These are phyloP conservation scores for Lactarius akahatsu DNA, from an alignment of 768 basidiomycete species.

Conservation along the genomic window DNA sequence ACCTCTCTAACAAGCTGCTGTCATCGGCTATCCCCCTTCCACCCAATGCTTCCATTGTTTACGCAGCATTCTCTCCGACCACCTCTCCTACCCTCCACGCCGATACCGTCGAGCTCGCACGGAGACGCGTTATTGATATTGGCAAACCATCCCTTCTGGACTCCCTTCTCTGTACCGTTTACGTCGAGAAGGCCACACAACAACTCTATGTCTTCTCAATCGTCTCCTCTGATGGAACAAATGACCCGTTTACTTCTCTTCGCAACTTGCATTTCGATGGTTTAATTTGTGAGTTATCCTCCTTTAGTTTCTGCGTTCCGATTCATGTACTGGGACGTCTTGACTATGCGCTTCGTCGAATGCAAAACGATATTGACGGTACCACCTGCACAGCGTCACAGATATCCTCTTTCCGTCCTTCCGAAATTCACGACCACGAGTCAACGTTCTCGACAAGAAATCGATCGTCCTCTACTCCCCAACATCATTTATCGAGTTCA, in stretches of 20 bases:
- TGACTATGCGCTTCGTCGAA: background rate
- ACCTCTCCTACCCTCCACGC: conserved; percentile 33
- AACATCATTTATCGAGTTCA: conserved; percentile 28
- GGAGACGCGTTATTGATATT: conserved; percentile 47
- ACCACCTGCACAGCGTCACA: conserved; percentile 40
- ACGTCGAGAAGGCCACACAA: conserved; percentile 45
- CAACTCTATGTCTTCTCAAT: conserved; percentile 61
- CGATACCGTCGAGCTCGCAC: conserved; percentile 55
- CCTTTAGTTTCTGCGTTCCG: background rate
- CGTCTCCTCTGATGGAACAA: conserved; percentile 38
- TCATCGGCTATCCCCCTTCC: conserved; percentile 50
- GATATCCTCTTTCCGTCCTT: conserved; percentile 45
- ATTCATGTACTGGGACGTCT: background rate
- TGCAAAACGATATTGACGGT: conserved; percentile 12
- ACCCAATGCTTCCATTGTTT: conserved; percentile 43
- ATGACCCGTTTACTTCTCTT: conserved; percentile 38
- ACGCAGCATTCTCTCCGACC: conserved; percentile 44
- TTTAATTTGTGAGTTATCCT: conserved; percentile 48
- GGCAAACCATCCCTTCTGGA: conserved; percentile 45
- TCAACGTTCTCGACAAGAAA: conserved; percentile 39
- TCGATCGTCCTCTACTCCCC: conserved; percentile 42
- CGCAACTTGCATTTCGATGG: conserved; percentile 47
- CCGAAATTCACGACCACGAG: conserved; percentile 55
- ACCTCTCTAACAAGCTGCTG: conserved; percentile 44
- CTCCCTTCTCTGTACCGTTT: conserved; percentile 52